Conservation (phyloP, 2,329 filamentous ascomycete genomes). For the Blastomyces silverae region DNA sequence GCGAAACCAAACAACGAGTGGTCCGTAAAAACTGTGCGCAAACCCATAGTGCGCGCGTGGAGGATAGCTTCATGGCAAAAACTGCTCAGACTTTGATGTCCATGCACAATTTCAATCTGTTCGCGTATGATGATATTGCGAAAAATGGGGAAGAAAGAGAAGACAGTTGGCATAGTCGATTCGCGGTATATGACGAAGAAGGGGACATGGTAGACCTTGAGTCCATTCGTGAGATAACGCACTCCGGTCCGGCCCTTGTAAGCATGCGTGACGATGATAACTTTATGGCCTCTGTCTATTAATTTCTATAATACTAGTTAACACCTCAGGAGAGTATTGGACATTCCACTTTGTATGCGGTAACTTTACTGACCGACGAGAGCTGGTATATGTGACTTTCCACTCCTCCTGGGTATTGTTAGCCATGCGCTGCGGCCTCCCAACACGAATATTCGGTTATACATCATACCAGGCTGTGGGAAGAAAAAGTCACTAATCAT, state of each 20-base stretch:
- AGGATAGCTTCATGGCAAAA: slow-evolving; percentile 92
- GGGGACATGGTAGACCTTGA: slow-evolving; percentile 97
- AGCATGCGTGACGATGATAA: slow-evolving; percentile 93
- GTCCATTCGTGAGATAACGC: slow-evolving; percentile 90
- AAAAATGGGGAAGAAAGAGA: slow-evolving; percentile 97
- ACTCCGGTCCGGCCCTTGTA: slow-evolving; percentile 87
- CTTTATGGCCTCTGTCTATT: slow-evolving; percentile 94
- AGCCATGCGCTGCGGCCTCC: slow-evolving; percentile 18
- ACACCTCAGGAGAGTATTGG: background rate
- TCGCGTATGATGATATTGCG: slow-evolving; percentile 93
- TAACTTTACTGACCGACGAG: slow-evolving; percentile 53
- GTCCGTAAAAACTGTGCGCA: slow-evolving; percentile 94
- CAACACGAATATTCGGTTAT: background rate
- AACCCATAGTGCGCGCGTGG: slow-evolving; percentile 90
- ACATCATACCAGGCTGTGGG: slow-evolving; percentile 65
- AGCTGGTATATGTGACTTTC: slow-evolving; percentile 99
- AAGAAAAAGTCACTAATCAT: slow-evolving; percentile 99
- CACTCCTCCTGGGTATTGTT: slow-evolving; percentile 57
- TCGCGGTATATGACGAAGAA: slow-evolving; percentile 94
- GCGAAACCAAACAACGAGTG: slow-evolving; percentile 97
- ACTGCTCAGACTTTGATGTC: slow-evolving; percentile 89
- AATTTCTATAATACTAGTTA: slow-evolving; percentile 58
- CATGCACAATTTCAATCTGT: slow-evolving; percentile 93
- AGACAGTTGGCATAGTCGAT: slow-evolving; percentile 90
- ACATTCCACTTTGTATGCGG: background rate